Evolutionary conservation across 129 eudicot genomes (phyloP).

Genomic region (Sambucus nigra): DNA sequence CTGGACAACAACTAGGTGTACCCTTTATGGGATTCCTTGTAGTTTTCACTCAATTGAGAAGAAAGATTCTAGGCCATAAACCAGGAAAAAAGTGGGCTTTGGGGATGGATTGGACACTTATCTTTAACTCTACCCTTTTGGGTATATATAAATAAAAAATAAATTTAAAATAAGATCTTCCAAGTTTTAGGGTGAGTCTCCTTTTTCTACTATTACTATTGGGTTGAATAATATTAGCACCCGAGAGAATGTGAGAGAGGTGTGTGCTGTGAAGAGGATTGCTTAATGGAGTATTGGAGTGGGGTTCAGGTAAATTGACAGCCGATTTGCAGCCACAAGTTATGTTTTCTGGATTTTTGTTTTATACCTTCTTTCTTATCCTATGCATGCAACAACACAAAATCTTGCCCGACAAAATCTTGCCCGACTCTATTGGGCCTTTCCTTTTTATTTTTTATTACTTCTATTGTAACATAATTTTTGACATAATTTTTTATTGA

Average conservation of each 20-base stretch:
- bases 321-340: slow-evolving; percentile 47
- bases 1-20: slow-evolving; percentile 23
- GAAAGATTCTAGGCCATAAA: slow-evolving; percentile 16
- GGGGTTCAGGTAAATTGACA: slow-evolving; percentile 21
- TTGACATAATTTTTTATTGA: no score
- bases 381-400: slow-evolving; percentile 15
- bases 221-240: slow-evolving; percentile 12
- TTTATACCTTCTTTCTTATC: slow-evolving; percentile 17
- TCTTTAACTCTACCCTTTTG: slow-evolving; percentile 6
- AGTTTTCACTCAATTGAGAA: slow-evolving; percentile 17
- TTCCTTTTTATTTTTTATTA: no score
- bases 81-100: slow-evolving; percentile 11
- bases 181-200: slow-evolving; percentile 7
- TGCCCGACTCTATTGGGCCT: no score
- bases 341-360: slow-evolving; percentile 17
- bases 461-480: no score
- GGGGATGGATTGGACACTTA: slow-evolving; percentile 16
- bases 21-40: slow-evolving; percentile 11
- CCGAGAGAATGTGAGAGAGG: slow-evolving; percentile 10
- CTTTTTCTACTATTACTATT: slow-evolving; percentile 18
- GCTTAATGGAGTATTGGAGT: slow-evolving; percentile 19
- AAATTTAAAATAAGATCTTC: background rate
- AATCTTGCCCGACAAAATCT: slow-evolving; percentile 10
- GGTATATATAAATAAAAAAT: slow-evolving; percentile 1
- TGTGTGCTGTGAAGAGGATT: slow-evolving; percentile 13